Conservation (phyloP, 163 green algal species). For the Coccomyxa subellipsoidea region DNA sequence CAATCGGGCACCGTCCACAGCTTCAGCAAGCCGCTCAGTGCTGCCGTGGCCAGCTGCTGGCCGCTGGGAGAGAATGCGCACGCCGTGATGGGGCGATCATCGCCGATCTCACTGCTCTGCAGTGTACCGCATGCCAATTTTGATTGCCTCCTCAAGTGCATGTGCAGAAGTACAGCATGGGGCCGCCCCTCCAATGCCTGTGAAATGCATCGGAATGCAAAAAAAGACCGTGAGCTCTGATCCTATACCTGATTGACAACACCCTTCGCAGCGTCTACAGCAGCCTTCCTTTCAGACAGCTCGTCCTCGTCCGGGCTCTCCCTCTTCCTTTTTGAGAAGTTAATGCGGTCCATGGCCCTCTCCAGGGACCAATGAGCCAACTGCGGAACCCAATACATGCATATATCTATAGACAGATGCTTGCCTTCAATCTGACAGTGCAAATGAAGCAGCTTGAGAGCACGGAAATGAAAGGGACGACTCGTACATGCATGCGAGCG, state of each 20-base stretch:
- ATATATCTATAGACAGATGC: background rate
- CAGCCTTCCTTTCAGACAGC: conserved; percentile 14
- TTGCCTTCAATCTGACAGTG: too few species aligned
- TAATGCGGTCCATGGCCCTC: conserved; percentile 39
- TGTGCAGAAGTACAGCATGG: too few species aligned
- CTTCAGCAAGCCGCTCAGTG: conserved; percentile 67
- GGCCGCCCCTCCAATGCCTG: too few species aligned
- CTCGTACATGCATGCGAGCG: conserved; percentile 34
- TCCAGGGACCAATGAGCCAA: conserved; percentile 78
- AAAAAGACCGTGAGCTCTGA: too few species aligned
- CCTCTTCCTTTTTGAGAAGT: conserved; percentile 48
- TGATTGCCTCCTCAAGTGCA: too few species aligned
- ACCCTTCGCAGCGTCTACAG: background rate
- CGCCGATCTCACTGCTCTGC: conserved; percentile 75
- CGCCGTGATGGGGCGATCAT: conserved; percentile 76
- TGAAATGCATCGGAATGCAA: too few species aligned
- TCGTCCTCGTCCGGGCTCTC: conserved; percentile 47
- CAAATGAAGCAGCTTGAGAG: too few species aligned
- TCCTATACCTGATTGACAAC: conserved; percentile 49
- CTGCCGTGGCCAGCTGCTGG: conserved; percentile 45
- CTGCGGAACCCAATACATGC: conserved; percentile 14
- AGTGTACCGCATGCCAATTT: background rate
- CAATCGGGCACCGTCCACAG: conserved; percentile 49
- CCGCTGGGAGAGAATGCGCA: conserved; percentile 74
- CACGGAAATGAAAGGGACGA: background rate